Base-by-base conservation (phyloP, 805 yeast genomes). In the Maudiozyma serrabonitensis region DNA sequence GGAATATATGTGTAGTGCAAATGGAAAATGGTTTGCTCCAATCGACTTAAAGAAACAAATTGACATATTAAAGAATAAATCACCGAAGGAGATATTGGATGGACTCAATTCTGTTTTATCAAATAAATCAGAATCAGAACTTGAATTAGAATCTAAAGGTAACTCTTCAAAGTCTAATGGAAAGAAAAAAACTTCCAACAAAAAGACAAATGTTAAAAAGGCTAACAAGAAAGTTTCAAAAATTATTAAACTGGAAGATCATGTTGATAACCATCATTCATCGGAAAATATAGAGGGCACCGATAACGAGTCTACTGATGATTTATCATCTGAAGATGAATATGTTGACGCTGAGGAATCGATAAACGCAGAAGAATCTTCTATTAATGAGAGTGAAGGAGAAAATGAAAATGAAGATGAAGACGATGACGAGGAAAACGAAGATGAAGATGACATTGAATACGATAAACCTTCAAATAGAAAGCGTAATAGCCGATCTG, bases 1-100 rank as follows among this genome's bases (percentile, higher is more conserved):
- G 16, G 52, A 52, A 12, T 57, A 50, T 43, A 52, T 58, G 1
- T 57, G 59, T 45, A 53, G 51, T 23, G 57, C 61, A 1, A 46
- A 46, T 12, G 54, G 58, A 3, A 45, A 51, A 5, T 43, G 55
- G 37, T 53, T 56, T 28, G 50, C 47, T 9, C 40, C 50, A 1
- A 45, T 60, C 15, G 53, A 53, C 31, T 48, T 59, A 8, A 50
- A 43, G 19, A 46, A 32, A 15, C 43, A 52, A 16, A 50, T 39
- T 6, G 41, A 39, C 6, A 6, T 7, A 18, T 18, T 39, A 39
- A 18, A 15, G 21, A 18, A 39, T 19, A 18, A 18, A 19, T 18
- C 41, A 6, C 7, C 18, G 8, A 39, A 21, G 26, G 21, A 39
- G 18, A 18, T 39, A 39, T 12, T 18, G 16, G 38, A 34, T 5